Percentiles rank a stretch among this genome's conserved stretches.
Evolutionary conservation across 805 yeast species (phyloP).

Genomic region (Hanseniaspora clermontiae): DNA sequence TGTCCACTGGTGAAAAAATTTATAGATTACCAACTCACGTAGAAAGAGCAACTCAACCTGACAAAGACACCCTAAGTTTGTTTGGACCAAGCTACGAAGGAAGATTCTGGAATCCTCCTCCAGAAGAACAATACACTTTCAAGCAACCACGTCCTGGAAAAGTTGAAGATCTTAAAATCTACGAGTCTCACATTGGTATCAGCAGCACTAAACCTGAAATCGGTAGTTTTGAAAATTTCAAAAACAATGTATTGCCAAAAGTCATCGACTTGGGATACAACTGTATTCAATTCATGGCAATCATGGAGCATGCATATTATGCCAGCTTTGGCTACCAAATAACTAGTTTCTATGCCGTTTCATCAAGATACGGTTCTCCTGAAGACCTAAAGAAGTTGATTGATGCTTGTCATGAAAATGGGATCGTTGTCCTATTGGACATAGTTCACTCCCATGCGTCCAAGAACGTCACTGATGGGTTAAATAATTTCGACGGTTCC

Average conservation of each 20-base stretch:
- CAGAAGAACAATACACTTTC: slow-evolving; percentile 31
- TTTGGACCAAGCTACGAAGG: slow-evolving; percentile 55
- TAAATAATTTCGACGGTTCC: slow-evolving; percentile 87
- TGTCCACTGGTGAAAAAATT: slow-evolving; percentile 55
- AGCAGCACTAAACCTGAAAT: slow-evolving; percentile 80
- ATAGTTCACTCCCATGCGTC: slow-evolving; percentile 95
- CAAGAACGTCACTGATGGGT: slow-evolving; percentile 85
- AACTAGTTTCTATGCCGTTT: slow-evolving; percentile 78
- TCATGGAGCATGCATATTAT: slow-evolving; percentile 97
- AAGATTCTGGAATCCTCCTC: slow-evolving; percentile 79
- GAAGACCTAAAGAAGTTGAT: slow-evolving; percentile 83
- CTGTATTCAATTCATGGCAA: slow-evolving; percentile 90
- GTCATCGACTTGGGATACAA: slow-evolving; percentile 79
- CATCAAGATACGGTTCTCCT: slow-evolving; percentile 89
- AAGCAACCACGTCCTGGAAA: slow-evolving; percentile 49
- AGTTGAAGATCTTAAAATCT: slow-evolving; percentile 51
- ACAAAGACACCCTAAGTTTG: slow-evolving; percentile 35
- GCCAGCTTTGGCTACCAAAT: slow-evolving; percentile 98
- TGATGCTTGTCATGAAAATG: slow-evolving; percentile 83
- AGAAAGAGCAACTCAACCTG: slow-evolving; percentile 65
- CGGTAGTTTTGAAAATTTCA: slow-evolving; percentile 77
- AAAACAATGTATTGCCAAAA: slow-evolving; percentile 66
- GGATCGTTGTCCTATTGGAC: slow-evolving; percentile 75
- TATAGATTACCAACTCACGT: slow-evolving; percentile 88
- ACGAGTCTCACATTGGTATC: slow-evolving; percentile 93